Percentiles rank a stretch among this genome's conserved stretches.
These are phyloP conservation scores for Sugiyamaella castrensis DNA, from an alignment of 1,139 yeast genomes.

Conservation along the genomic window DNA sequence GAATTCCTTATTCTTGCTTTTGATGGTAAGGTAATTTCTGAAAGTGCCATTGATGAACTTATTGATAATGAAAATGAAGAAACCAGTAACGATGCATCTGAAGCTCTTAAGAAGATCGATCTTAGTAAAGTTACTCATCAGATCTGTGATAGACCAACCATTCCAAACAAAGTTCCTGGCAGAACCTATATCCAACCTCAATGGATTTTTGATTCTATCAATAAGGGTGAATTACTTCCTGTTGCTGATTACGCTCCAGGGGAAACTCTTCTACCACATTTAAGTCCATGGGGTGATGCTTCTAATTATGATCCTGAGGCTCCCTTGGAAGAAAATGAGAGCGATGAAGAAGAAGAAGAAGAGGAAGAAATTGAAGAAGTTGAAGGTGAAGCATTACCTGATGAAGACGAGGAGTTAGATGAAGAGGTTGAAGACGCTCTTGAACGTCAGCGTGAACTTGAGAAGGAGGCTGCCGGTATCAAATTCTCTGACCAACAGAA, in stretches of 20 bases:
- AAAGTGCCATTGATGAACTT: conserved; percentile 80
- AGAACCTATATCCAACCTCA: conserved; percentile 96
- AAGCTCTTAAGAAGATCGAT: conserved; percentile 47
- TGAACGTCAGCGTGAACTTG: conserved; percentile 77
- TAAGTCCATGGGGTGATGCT: conserved; percentile 97
- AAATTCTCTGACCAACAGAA: conserved; percentile 58
- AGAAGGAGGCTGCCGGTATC: conserved; percentile 86
- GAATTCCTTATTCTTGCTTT: conserved; percentile 84
- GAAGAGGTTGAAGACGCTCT: conserved; percentile 39
- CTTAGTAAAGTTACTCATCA: conserved; percentile 82
- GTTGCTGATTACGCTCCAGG: conserved; percentile 89
- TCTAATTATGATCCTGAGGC: conserved; percentile 77
- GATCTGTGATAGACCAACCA: conserved; percentile 86
- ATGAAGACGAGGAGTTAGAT: conserved; percentile 46
- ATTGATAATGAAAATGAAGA: conserved; percentile 38
- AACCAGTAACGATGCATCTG: conserved; percentile 26
- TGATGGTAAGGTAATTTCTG: conserved; percentile 86
- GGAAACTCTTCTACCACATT: conserved; percentile 91
- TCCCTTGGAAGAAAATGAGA: conserved; percentile 38
- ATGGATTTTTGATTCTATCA: conserved; percentile 93
- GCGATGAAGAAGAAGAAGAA: conserved; percentile 49
- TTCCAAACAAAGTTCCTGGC: conserved; percentile 76
- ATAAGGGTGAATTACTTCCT: conserved; percentile 68
- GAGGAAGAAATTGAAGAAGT: conserved; percentile 46
- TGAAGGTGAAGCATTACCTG: conserved; percentile 43